Evolutionary conservation across 2,329 filamentous ascomycete species (phyloP), one percentile per base, ranked within the genome.

Genomic region (Lithohypha guttulata): DNA sequence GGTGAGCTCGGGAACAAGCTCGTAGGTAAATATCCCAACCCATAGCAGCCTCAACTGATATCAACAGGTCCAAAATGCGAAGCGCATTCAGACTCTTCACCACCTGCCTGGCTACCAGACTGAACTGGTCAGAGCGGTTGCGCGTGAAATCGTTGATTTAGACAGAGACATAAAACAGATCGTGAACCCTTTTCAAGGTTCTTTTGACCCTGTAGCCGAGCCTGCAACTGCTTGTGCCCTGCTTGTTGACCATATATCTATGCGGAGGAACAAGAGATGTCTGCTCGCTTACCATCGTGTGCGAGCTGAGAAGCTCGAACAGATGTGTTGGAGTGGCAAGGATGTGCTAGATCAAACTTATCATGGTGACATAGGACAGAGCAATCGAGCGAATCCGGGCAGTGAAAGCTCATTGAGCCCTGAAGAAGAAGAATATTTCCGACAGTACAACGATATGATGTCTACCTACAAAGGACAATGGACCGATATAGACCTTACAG

Each of bases 381-480:
- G 11, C 22, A 38, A 29, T 17, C 20, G 14, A 21, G 22, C 8
- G 17, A 41, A 45, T 27, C 48, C 53, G 23, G 47, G 34, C 35
- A 34, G 41, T 34, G 26, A 42, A 37, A 89, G 80, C 65, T 89
- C 83, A 53, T 65, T 96, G 43, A 94, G 86, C 53, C 87, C 91
- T 0, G 89, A 96, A 58, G 91, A 98, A 59, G 87, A 95, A 59
- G 91, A 96, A 53, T 98, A 95, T 55, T 83, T 94, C 42, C 73
- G 89, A 44, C 81, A 87, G 55, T 98, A 95, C 56, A 80, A 81
- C 48, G 87, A 98, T 54, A 68, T 98, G 49, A 66, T 98, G 40
- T 85, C 89, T n/a, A 84, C 86, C 2, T 95, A 93, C 62, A 98
- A 98, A 59, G 91, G 91, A 1, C 86, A 94, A 55, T 98, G 89